Evolutionary conservation across 768 basidiomycete genomes (phyloP), one percentile per base, ranked within the genome.

Genomic region (Cystofilobasidium bisporidii): DNA sequence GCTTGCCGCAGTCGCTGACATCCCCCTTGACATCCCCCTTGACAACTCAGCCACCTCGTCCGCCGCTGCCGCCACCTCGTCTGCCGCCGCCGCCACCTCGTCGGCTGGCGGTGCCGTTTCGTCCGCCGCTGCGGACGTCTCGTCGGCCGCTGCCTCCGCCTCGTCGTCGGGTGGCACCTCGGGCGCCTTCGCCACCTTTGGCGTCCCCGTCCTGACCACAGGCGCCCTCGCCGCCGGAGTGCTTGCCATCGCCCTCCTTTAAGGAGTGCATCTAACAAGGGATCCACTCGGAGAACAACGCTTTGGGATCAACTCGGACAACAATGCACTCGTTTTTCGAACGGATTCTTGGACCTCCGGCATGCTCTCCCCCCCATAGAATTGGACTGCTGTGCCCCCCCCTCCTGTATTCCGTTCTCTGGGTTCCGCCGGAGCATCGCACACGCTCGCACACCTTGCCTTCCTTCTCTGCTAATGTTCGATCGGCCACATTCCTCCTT

Each of bases 21-120:
- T 33, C 47, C 48, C 33, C 32, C 58, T 60, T 45, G 57, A 11
- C 48, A 15, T 33, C 47, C 48, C 33, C 32, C 58, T 60, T 45
- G 57, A 11, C n/a, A n/a, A 1, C 32, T 47, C 22, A 26, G 40
- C 11, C 26, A 30, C 50, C n/a, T 60, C 64, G 47, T 59, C 53
- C 43, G 5, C 40, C 22, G 10, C 57, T 22, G 20, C 43, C 28
- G 20, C 14, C 5, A 14, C 64, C 15, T 33, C 56, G 41, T 40
- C 64, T 17, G 24, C 48, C 26, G 14, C 65, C 22, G 30, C 36
- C 18, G 9, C 36, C 36, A 12, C 36, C 12, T 36, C 36, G 36
- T 36, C 36, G 36, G 36, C 12, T 12, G 36, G 6, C 12, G 36
- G 36, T 12, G 36, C 6, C 28, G 22, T 57, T 30, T 24, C 64